These are phyloP conservation scores for Trichodelitschia bisporula DNA, from an alignment of 495 filamentous ascomycete species.

Conservation along the genomic window DNA sequence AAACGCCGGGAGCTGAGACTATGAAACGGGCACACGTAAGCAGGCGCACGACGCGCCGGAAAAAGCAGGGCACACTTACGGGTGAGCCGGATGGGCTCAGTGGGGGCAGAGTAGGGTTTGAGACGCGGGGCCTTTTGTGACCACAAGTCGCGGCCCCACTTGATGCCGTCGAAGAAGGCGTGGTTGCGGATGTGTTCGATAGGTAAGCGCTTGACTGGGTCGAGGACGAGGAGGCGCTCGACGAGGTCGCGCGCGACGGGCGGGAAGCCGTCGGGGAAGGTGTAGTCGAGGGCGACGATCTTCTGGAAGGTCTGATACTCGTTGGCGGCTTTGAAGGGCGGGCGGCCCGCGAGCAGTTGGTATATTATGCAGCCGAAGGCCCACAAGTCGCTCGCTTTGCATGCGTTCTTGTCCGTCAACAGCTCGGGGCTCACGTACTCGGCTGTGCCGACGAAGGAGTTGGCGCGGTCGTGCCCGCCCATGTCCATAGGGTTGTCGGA, in stretches of 20 bases:
- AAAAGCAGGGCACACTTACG: too few relatives aligned
- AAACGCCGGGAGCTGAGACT: too few relatives aligned
- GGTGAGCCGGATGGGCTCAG: slow-evolving; percentile 68
- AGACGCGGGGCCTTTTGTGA: slow-evolving; percentile 68
- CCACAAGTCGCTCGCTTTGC: slow-evolving; percentile 96
- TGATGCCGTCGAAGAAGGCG: slow-evolving; percentile 80
- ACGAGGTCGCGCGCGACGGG: slow-evolving; percentile 73
- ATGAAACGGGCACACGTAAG: too few relatives aligned
- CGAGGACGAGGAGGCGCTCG: slow-evolving; percentile 73
- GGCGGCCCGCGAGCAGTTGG: slow-evolving; percentile 76
- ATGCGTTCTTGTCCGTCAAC: slow-evolving; percentile 82
- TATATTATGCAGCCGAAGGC: slow-evolving; percentile 99
- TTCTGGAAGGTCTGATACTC: slow-evolving; percentile 98
- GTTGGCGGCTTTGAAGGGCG: slow-evolving; percentile 92
- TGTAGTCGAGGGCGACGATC: slow-evolving; percentile 81
- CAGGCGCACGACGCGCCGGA: too few relatives aligned
- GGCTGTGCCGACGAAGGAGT: slow-evolving; percentile 92
- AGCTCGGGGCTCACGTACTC: slow-evolving; percentile 97
- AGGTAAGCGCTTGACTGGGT: slow-evolving; percentile 65
- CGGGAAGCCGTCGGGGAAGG: slow-evolving; percentile 82
- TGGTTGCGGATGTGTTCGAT: slow-evolving; percentile 97
- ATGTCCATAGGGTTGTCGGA: slow-evolving; percentile 26
- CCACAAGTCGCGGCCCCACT: slow-evolving; percentile 73
- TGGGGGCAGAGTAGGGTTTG: slow-evolving; percentile 61
- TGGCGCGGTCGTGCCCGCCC: slow-evolving; percentile 45